Evolutionary conservation across 2,329 filamentous ascomycete genomes (phyloP), one percentile per base, ranked within the genome.

Genomic region (Trichophyton mentagrophytes): DNA sequence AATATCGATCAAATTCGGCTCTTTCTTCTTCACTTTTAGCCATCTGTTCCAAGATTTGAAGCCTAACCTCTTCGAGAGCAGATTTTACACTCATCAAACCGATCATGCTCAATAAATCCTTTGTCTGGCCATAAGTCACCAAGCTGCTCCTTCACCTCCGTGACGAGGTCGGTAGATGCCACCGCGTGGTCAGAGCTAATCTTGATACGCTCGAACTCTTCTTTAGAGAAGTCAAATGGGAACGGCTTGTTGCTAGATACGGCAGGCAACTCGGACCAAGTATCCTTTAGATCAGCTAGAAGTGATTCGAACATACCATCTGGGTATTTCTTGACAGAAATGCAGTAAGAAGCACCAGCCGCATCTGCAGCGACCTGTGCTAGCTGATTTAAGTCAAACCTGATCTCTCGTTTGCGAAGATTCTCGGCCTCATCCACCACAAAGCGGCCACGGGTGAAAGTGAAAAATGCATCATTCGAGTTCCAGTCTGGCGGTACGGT

Each of bases 371-470:
- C 71, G 44, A 71, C 62, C 27, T 65, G 55, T 58, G 70, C 62
- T n/a, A 76, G 69, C 57, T 67, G 68, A 30, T 67, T 22, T 3
- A 75, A 65, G 66, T 75, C 70, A 62, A 74, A 75, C 9, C 36
- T 51, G 30, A 61, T 47, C 40, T 58, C 51, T 30, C 61, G 42
- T 22, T 46, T 66, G 63, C 47, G 61, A 60, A 68, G 63, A 57
- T 68, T 68, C 55, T 67, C 58, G 4, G 60, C 60, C 53, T 71
- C 68, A 25, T 70, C 62, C 3, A 67, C 59, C 42, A 70, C 40
- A 62, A 70, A 70, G 49, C 65, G 67, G 33, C 69, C 67, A 46
- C 68, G 65, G 2, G 69, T 71, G 61, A 67, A 70, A 64, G 66
- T 67, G 60, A 68, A 69, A 51, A 69, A 68, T 57, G 66, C 65